Percentiles rank a stretch among this genome's conserved stretches.
Conservation (phyloP, 2,329 filamentous ascomycete species). For the Monascus ruber region DNA sequence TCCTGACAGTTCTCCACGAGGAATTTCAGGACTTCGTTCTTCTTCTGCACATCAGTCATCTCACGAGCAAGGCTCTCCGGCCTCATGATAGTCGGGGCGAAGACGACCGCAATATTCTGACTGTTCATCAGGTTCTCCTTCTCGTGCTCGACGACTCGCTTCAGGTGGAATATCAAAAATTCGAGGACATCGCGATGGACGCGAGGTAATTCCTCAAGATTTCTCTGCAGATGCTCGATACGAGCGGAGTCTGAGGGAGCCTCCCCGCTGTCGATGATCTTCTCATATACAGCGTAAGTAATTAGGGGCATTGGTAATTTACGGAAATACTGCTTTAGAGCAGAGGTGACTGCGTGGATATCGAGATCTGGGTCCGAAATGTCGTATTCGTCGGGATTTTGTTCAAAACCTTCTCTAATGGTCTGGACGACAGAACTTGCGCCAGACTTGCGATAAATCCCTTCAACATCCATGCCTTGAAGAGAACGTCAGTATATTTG, state of each 20-base stretch:
- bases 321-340: slow-evolving; percentile 94
- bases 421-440: slow-evolving; percentile 82
- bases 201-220: slow-evolving; percentile 66
- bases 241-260: slow-evolving; percentile 57
- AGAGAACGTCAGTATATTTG: slow-evolving; percentile 6
- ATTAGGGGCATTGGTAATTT: slow-evolving; percentile 81
- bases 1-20: slow-evolving; percentile 79
- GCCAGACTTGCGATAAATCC: slow-evolving; percentile 95
- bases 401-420: slow-evolving; percentile 86
- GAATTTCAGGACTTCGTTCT: slow-evolving; percentile 86
- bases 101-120: slow-evolving; percentile 91
- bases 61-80: slow-evolving; percentile 81
- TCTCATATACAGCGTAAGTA: slow-evolving; percentile 86
- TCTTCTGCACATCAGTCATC: slow-evolving; percentile 90
- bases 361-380: slow-evolving; percentile 90
- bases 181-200: slow-evolving; percentile 83
- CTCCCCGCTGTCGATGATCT: slow-evolving; percentile 58
- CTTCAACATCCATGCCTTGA: slow-evolving; percentile 77
- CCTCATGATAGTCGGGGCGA: slow-evolving; percentile 94
- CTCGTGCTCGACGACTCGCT: slow-evolving; percentile 71
- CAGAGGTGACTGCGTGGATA: slow-evolving; percentile 91
- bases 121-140: slow-evolving; percentile 91
- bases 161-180: slow-evolving; percentile 87
- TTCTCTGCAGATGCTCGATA: slow-evolving; percentile 58
- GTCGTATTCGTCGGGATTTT: slow-evolving; percentile 62